These are phyloP conservation scores for Viridothelium virens DNA, from an alignment of 495 filamentous ascomycete species.

Conservation along the genomic window DNA sequence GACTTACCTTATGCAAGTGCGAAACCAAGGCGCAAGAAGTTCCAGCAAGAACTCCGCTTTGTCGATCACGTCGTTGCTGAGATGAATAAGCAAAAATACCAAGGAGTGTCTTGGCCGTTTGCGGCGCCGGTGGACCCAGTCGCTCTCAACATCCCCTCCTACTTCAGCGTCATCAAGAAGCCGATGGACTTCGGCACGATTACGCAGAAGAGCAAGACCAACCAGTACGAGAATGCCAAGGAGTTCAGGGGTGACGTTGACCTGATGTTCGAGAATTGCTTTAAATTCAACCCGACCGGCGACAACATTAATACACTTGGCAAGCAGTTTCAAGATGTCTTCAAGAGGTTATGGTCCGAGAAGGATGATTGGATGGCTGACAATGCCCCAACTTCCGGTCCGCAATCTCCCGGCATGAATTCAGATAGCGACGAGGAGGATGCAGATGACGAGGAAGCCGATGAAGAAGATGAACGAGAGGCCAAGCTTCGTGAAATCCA, in stretches of 20 bases:
- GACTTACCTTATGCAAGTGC: constrained; percentile 77
- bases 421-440: constrained; percentile 60
- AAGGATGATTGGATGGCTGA: constrained; percentile 70
- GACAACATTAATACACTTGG: constrained; percentile 66
- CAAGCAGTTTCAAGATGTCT: constrained; percentile 60
- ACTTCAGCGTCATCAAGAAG: constrained; percentile 87
- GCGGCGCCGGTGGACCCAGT: constrained; percentile 82
- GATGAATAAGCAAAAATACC: constrained; percentile 66
- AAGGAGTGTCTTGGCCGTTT: constrained; percentile 59
- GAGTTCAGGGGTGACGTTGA: constrained; percentile 80
- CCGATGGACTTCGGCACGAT: constrained; percentile 91
- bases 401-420: constrained; percentile 43
- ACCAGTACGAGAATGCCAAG: constrained; percentile 73
- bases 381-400: constrained; percentile 55
- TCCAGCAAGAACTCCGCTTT: constrained; percentile 79
- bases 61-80: constrained; percentile 76
- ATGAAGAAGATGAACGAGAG: constrained; percentile 45
- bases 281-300: constrained; percentile 76
- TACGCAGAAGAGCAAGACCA: constrained; percentile 61
- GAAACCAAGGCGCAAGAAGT: constrained; percentile 88
- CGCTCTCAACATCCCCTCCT: constrained; percentile 85
- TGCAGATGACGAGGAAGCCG: constrained; percentile 57
- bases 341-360: constrained; percentile 61
- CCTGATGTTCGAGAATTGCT: constrained; percentile 82
- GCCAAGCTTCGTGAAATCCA: constrained; percentile 57